Evolutionary conservation across 192 early-diverging fungal genomes (phyloP), one percentile per base, ranked within the genome.

Genomic region (Entomortierella chlamydospora): DNA sequence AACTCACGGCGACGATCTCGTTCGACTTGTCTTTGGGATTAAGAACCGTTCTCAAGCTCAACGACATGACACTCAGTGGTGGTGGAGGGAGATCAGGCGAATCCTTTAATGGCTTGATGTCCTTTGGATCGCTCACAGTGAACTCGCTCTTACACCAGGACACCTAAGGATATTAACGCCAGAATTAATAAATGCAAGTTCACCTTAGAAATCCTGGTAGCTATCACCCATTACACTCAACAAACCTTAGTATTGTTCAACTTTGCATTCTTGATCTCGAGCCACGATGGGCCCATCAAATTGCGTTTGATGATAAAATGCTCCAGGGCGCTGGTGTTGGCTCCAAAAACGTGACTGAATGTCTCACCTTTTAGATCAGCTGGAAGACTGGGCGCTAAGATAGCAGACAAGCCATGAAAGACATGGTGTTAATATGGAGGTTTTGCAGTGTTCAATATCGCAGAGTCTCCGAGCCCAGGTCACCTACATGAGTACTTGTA

Each of bases 261-360:
- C 22, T 82, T 70, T 0, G 91, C 87, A 23, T 93, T 65, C 39
- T 81, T 83, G 30, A 98, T 87, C 17, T 86, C 73, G 0, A 99
- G 82, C 98, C 98, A 99, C 62, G 91, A 93, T 8, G 98, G 98
- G 1, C 98, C 98, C 95, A 96, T 99, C 29, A 99, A 82, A 61
- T 95, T 91, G 25, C 97, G 88, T 81, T 99, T 96, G 26, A 97
- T 87, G n/a, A 99, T 73, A 53, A 99, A 92, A 28, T 94, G 88
- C 82, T 99, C 98, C n/a, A 98, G 83, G 1, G 95, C 92, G 45
- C 83, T 90, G 15, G 95, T 95, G 49, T 91, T 88, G 6, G 93
- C 85, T 15, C 97, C 98, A 87, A 99, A 99, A 4, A 94, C 84
- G 58, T 90, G 93, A 64, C 89, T 89, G 71, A 97, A 99, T 1